Percentiles rank a stretch among this genome's conserved stretches.
Evolutionary conservation across 345 rosid species (phyloP).

Genomic region (Schrenkiella parvula): DNA sequence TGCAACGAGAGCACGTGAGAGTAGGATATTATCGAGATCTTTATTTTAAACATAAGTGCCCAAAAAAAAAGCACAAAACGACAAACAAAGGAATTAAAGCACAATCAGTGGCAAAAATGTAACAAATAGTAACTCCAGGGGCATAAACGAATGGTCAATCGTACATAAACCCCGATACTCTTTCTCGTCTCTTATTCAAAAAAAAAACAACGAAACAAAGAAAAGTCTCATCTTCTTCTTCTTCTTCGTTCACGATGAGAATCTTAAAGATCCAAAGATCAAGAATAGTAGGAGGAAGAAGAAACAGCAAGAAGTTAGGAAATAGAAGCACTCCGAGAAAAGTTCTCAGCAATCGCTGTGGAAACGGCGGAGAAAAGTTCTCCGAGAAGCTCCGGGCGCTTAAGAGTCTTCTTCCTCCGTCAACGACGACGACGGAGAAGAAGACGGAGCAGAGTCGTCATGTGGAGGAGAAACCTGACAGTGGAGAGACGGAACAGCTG

Average conservation of each 20-base stretch:
- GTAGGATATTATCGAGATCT: constrained; percentile 10
- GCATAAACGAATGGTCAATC: constrained; percentile 1
- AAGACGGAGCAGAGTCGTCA: background rate
- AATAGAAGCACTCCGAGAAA: background rate
- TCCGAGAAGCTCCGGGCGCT: constrained; percentile 69
- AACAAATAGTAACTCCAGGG: constrained; percentile 31
- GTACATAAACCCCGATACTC: constrained; percentile 43
- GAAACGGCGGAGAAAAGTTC: constrained; percentile 30
- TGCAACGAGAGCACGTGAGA: constrained; percentile 19
- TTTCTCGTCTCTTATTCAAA: background rate
- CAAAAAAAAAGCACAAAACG: constrained; percentile 4
- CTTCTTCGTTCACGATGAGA: constrained; percentile 29
- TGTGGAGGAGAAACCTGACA: constrained; percentile 33
- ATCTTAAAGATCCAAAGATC: constrained; percentile 33
- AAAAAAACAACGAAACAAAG: background rate
- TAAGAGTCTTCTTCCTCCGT: constrained; percentile 58
- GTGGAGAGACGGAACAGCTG: constrained; percentile 39
- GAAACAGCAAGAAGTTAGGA: background rate
- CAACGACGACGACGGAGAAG: background rate
- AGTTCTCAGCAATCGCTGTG: background rate
- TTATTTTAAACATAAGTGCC: background rate
- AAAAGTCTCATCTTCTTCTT: background rate
- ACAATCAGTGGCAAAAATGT: constrained; percentile 37
- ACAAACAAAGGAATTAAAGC: constrained; percentile 11
- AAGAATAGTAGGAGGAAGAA: constrained; percentile 27